Conservation (phyloP, 2,329 filamentous ascomycete species). For the Penicillium occitanis region DNA sequence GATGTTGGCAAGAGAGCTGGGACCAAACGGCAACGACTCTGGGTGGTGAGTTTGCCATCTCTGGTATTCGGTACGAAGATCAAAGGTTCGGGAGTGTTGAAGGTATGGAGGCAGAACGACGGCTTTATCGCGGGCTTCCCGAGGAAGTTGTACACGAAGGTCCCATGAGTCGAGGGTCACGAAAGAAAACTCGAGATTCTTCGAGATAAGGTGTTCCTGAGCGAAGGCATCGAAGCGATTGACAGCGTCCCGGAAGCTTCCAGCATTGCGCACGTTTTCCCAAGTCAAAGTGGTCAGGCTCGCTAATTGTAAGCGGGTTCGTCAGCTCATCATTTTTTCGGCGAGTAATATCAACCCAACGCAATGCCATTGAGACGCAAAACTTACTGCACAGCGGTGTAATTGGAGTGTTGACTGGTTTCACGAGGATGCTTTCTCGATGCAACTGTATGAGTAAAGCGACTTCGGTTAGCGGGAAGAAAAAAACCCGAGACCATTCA, state of each 20-base stretch:
- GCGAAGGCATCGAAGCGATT: slow-evolving; percentile 93
- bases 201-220: slow-evolving; percentile 82
- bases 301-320: slow-evolving; percentile 54
- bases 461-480: slow-evolving; percentile 34
- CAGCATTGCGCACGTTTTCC: slow-evolving; percentile 97
- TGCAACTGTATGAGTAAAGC: slow-evolving; percentile 64
- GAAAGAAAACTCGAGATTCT: slow-evolving; percentile 96
- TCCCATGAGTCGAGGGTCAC: slow-evolving; percentile 99
- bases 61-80: slow-evolving; percentile 95
- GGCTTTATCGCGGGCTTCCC: slow-evolving; percentile 96
- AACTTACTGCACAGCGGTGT: slow-evolving; percentile 97
- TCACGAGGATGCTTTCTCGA: slow-evolving; percentile 93
- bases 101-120: slow-evolving; percentile 95
- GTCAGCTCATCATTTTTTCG: slow-evolving; percentile 19
- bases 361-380: slow-evolving; percentile 29
- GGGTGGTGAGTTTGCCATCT: slow-evolving; percentile 98
- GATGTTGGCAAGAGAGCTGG: slow-evolving; percentile 93
- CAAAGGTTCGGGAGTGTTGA: slow-evolving; percentile 96
- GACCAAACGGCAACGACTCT: slow-evolving; percentile 93
- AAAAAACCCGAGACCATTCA: slow-evolving; percentile 18
- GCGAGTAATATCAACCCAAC: neutral
- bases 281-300: slow-evolving; percentile 96
- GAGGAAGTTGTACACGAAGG: slow-evolving; percentile 92
- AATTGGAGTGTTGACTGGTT: slow-evolving; percentile 97
- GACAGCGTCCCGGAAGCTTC: slow-evolving; percentile 95